Conservation (phyloP, 345 rosid species). For the Erodium maritimum region DNA sequence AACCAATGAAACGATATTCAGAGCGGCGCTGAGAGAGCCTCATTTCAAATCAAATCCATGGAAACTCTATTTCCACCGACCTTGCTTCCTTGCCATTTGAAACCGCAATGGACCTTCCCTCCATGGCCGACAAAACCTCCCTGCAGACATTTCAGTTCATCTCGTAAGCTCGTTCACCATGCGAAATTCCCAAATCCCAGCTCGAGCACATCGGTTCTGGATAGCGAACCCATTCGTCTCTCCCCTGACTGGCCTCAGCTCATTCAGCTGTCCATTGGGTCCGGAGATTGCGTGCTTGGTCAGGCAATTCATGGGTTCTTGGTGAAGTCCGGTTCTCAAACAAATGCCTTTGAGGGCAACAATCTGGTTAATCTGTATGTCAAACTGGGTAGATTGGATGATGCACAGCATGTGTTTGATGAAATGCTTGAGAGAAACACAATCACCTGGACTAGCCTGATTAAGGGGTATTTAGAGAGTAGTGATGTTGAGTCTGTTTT, state of each 20-base stretch:
- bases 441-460: constrained; percentile 24
- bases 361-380: constrained; percentile 13
- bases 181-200: neutral
- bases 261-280: constrained; percentile 15
- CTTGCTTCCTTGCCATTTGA: neutral
- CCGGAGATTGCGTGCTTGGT: constrained; percentile 16
- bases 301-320: constrained; percentile 19
- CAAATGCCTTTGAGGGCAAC: constrained; percentile 16
- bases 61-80: constrained; percentile 6
- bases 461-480: constrained; percentile 21
- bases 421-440: constrained; percentile 21
- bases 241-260: constrained; percentile 21
- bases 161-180: neutral
- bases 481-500: constrained; percentile 12
- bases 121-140: constrained; percentile 3
- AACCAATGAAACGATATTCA: no score
- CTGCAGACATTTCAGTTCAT: neutral
- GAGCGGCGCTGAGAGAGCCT: no score
- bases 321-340: constrained; percentile 10
- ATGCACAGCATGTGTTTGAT: constrained; percentile 22
- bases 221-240: constrained; percentile 3
- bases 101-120: constrained; percentile 7
- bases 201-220: neutral
- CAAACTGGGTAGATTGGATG: constrained; percentile 11
- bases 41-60: constrained; percentile 2